Evolutionary conservation across 2,329 filamentous ascomycete genomes (phyloP), one percentile per base, ranked within the genome.

Genomic region (Cladosporium halotolerans): DNA sequence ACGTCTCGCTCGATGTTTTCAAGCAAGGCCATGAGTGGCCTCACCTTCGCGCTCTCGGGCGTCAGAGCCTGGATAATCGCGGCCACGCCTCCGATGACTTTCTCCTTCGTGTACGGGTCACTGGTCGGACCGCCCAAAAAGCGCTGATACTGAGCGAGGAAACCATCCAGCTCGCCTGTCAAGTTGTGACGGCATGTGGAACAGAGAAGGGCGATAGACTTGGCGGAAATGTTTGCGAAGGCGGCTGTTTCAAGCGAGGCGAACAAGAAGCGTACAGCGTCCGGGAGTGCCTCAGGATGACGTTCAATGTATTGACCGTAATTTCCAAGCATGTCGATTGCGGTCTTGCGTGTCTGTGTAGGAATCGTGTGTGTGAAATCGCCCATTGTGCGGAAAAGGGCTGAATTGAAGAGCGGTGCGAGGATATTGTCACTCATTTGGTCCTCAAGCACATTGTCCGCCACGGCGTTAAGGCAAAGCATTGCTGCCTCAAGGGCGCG

Each of bases 251-350:
- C 77, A 3, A 92, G 74, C 6, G 86, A 83, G 32, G 77, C 79
- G 65, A 95, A 91, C 1, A 93, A 76, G 42, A 92, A 82, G 45
- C 85, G 86, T 19, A 95, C 73, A 1, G 85, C 85, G 40, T 82
- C 75, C 1, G 87, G 84, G 1, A 95, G 76, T 56, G 82, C 81
- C 32, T 79, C 76, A 1, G 82, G 74, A 63, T 88, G 82, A 18
- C 83, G 79, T 62, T 87, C 80, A 66, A 95, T 92, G 69, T 88
- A 93, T 51, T 84, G 81, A 4, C 86, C 82, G 64, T 89, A 90
- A 23, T 82, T 78, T 59, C 87, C 86, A 39, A 92, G 82, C 39
- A 88, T 70, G 43, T 80, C 79, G 31, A 92, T 78, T 34, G 84
- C 84, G 0, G 85, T 85, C 62, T 88, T 82, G 46, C 82, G 79